Conservation (phyloP, 2,329 filamentous ascomycete species). For the Fusarium albidum region DNA sequence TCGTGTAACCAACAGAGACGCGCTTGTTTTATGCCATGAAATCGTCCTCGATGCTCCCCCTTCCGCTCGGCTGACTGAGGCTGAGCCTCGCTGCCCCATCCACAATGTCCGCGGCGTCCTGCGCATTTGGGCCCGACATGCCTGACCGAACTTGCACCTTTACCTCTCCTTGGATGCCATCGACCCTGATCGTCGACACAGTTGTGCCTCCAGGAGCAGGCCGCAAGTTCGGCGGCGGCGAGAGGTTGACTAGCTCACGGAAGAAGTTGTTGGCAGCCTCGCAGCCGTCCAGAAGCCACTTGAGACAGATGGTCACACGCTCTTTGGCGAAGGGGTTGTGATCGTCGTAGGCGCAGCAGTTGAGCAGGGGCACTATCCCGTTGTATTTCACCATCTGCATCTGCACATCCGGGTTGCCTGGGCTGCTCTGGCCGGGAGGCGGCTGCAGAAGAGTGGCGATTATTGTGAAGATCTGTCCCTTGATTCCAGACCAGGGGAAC, state of each 20-base stretch:
- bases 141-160: conserved; percentile 60
- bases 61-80: conserved; percentile 43
- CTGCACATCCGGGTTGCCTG: conserved; percentile 79
- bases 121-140: conserved; percentile 35
- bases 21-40: conserved; percentile 57
- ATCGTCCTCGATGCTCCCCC: conserved; percentile 51
- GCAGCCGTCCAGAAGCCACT: conserved; percentile 80
- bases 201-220: conserved; percentile 46
- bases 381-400: conserved; percentile 85
- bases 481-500: conserved; percentile 77
- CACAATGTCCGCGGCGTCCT: conserved; percentile 50
- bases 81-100: conserved; percentile 54
- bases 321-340: conserved; percentile 95
- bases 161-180: conserved; percentile 65
- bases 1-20: no score
- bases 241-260: conserved; percentile 64
- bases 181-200: conserved; percentile 58
- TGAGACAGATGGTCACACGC: conserved; percentile 87
- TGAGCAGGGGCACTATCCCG: conserved; percentile 86
- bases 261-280: conserved; percentile 77
- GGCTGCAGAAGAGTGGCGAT: conserved; percentile 91
- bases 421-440: conserved; percentile 66
- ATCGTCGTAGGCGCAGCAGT: conserved; percentile 90
- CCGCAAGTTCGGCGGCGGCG: conserved; percentile 50
- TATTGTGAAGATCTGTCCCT: conserved; percentile 91